Evolutionary conservation across 2,329 filamentous ascomycete species (phyloP), one percentile per base, ranked within the genome.

Genomic region (Blumeriella jaapii): DNA sequence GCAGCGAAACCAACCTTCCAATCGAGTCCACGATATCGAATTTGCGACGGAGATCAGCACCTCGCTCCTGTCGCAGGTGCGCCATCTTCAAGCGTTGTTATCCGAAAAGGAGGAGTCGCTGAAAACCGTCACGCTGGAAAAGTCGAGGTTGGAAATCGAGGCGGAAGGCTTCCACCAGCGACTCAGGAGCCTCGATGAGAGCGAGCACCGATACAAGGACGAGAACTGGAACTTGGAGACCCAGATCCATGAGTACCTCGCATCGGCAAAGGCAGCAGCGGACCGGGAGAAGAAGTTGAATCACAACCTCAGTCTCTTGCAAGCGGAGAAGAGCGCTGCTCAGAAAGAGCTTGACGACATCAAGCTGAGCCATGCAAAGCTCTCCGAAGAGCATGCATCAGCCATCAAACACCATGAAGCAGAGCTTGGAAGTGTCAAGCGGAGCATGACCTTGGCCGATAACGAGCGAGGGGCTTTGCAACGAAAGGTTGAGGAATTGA

Each of bases 11-110:
- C 89, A 95, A 55, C 82, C 84, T 2, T 74, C 81, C 7, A 91
- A 78, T 55, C 78, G 87, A 33, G 79, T 93, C 9, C 86, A 96
- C 56, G 91, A 98, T 54, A 93, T 98, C 54, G 86, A 95, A 51
- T 93, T 98, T 54, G 91, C 89, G n/a, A 87, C 91, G 32, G 89
- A 98, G 55, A 95, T 98, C 52, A 95, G 86, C 54, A 94, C 85
- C 5, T 94, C 86, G 2, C 68, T 98, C 33, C 78, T 98, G 33
- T 78, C 82, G n/a, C 91, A 96, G 61, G 82, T 98, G 32, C 80
- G 91, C 43, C 86, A 91, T 55, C 62, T 98, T 36, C 91, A 98
- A 58, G 71, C 78, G 2, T 67, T 93, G 11, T 69, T 98, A 8
- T 72, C 79, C 0, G 86, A 96, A 60, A 82, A 85, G 47, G 91